Conservation (phyloP, 352 stramenopile species). For the Phytopythium aichiense region DNA sequence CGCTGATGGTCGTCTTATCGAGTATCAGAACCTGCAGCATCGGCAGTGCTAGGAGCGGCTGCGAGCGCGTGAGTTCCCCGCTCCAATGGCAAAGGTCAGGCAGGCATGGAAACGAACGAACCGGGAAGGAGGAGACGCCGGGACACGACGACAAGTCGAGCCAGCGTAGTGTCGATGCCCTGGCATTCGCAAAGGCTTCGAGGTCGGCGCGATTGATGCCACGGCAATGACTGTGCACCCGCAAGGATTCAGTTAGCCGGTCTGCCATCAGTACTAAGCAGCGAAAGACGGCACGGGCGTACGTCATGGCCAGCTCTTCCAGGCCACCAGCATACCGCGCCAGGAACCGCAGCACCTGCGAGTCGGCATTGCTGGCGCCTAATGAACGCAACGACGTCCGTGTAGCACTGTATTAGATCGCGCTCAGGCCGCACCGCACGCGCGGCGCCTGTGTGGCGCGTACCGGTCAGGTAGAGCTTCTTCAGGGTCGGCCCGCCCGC, state of each 20-base stretch:
- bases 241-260: neutral
- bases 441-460: neutral
- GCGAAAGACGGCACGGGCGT: neutral
- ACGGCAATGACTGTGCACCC: neutral
- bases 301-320: conserved; percentile 53
- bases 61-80: neutral
- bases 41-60: conserved; percentile 14
- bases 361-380: conserved; percentile 43
- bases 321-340: conserved; percentile 24
- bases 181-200: conserved; percentile 20
- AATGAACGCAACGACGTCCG: neutral
- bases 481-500: conserved; percentile 30
- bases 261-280: neutral
- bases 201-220: conserved; percentile 42
- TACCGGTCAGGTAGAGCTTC: conserved; percentile 47
- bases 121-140: conserved; percentile 37
- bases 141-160: conserved; percentile 54
- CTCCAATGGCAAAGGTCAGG: neutral
- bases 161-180: conserved; percentile 29
- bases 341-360: conserved; percentile 34
- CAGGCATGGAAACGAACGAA: conserved; percentile 6
- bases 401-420: conserved; percentile 1
- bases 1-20: conserved; percentile 47
- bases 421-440: neutral
- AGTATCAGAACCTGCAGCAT: conserved; percentile 58